Base-by-base conservation (phyloP, 2,329 filamentous ascomycete species). In the Trichoderma sp. region DNA sequence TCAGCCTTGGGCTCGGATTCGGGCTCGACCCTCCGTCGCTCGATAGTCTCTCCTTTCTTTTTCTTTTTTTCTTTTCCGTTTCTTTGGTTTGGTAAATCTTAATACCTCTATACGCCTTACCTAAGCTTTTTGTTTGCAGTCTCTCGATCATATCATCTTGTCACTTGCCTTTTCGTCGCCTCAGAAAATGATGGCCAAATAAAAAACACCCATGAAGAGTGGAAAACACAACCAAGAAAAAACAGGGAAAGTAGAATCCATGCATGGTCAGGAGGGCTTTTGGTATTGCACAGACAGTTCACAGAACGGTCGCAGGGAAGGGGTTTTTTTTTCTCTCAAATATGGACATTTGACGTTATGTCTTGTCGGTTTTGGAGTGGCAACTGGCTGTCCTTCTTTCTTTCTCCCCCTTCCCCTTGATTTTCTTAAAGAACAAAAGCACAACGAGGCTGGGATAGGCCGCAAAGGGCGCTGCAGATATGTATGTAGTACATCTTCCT, bases 121-220 rank as follows among this genome's bases (percentile, higher is more conserved):
- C 52, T 62, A 62, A 10, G 30, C 43, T 48, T 62, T 6, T 61
- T 65, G 50, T 48, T 65, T 56, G 21, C 50, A 19, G 24, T 34
- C 24, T 54, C 62, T 30, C 26, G 10, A 45, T 41, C 41, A 51
- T 30, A 47, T 62, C 26, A 24, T 28, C 7, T 52, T 19, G 19
- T 44, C 43, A 7, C 14, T 44, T 44, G 15, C 43, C 1, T 44
- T 44, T 34, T 34, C 30, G 9, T 34, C 30, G 30, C 15, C 50
- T 52, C 34, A 39, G 39, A 57, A 57, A 30, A 56, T 28, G 45
- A 26, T 26, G 26, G 34, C 30, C 6, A 19, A 44, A 62, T 28
- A 54, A 34, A 54, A 50, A 50, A 47, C 17, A n/a, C 10, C 21
- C 34, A 12, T 45, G 34, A 12, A 34, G 10, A 34, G 9, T 34